phyloP scores from a whole-genome alignment of 208 protist species.

The Trypanosoma lewisi region DNA sequence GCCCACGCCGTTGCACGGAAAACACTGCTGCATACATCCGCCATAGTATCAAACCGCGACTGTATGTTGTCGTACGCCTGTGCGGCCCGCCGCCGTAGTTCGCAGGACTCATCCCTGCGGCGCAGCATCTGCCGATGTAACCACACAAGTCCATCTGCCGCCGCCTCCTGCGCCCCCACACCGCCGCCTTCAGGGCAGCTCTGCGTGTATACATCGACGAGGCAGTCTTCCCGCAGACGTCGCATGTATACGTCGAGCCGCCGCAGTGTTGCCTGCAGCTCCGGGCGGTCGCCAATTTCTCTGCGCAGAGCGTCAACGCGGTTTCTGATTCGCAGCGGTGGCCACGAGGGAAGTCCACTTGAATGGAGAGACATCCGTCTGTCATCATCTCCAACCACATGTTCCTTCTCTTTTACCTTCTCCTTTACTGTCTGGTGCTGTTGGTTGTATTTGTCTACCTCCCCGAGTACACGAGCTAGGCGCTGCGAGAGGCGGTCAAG shows the following conservation, averaged over 20 bases:
- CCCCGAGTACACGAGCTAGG: not conserved
- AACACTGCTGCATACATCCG: not conserved
- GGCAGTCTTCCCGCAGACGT: not conserved
- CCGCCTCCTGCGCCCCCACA: not conserved
- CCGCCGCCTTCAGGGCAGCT: not conserved
- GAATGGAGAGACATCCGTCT: not conserved
- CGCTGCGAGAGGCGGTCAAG: constrained; percentile 20
- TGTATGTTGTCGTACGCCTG: not conserved
- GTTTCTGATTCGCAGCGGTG: not conserved
- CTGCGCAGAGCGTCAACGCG: constrained; percentile 8
- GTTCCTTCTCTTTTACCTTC: not conserved
- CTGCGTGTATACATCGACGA: constrained; percentile 1
- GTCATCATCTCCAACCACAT: not conserved
- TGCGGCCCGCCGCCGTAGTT: not conserved
- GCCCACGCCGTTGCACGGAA: not conserved
- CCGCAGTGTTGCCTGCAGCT: constrained; percentile 10
- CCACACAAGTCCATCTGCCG: not conserved
- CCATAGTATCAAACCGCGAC: not conserved
- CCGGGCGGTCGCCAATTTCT: not conserved
- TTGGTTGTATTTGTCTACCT: not conserved
- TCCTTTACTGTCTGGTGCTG: not conserved
- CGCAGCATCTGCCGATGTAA: constrained; percentile 6
- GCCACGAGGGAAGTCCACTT: not conserved
- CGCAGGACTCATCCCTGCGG: constrained; percentile 9
- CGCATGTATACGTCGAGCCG: not conserved